Conservation (phyloP, 139 green algal genomes). For the Desmodesmus armatus region DNA sequence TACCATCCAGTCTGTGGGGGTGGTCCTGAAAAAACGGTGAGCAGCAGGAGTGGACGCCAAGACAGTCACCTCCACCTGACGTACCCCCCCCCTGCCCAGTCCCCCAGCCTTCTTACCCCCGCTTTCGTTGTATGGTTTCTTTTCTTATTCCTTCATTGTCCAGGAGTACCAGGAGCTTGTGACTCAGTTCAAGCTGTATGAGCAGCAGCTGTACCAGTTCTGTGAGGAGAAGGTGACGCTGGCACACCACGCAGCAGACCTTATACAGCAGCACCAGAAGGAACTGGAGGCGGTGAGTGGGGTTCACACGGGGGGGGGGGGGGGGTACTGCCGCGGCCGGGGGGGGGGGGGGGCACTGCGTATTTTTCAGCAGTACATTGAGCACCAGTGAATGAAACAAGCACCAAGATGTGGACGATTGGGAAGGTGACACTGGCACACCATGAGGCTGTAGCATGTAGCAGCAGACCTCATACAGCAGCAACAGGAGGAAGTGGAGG, state of each 20-base stretch:
- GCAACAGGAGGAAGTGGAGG: conserved; percentile 69
- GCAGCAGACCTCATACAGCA: conserved; percentile 79
- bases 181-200: neutral
- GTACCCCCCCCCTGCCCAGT: too few species aligned
- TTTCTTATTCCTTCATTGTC: neutral
- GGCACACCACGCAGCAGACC: conserved; percentile 70
- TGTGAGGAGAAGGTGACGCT: conserved; percentile 83
- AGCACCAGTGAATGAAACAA: neutral
- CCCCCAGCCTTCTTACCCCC: too few species aligned
- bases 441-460: conserved; percentile 66
- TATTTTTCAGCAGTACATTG: neutral
- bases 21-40: too few species aligned
- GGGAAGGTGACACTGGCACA: conserved; percentile 70
- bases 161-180: conserved; percentile 8
- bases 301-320: too few species aligned
- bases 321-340: too few species aligned
- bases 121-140: too few species aligned
- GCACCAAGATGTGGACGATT: neutral
- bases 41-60: too few species aligned
- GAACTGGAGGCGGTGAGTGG: conserved; percentile 60
- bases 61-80: too few species aligned
- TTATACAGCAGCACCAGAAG: conserved; percentile 74
- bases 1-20: too few species aligned
- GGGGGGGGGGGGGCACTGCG: too few species aligned
- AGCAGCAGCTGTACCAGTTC: conserved; percentile 74